Evolutionary conservation across 192 early-diverging fungal genomes (phyloP).

Genomic region (Coemansia sp.): DNA sequence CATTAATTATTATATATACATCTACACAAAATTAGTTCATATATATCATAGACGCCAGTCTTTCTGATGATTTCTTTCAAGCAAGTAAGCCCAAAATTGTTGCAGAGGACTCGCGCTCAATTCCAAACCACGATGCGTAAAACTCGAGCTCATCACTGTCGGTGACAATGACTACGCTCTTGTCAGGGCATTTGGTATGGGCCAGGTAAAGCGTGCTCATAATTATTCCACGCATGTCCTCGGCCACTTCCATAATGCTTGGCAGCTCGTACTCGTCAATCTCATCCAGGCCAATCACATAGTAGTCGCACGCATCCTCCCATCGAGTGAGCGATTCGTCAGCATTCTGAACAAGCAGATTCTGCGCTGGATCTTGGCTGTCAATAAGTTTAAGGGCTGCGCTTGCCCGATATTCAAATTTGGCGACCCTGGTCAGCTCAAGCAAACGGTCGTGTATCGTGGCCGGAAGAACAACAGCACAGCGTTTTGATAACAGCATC

Average conservation of each 20-base stretch:
- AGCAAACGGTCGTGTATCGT: not conserved
- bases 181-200: constrained; percentile 3
- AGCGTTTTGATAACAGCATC: not conserved
- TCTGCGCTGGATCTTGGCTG: not conserved
- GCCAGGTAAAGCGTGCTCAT: constrained; percentile 22
- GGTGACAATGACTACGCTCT: constrained; percentile 17
- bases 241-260: constrained; percentile 31
- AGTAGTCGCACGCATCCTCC: constrained; percentile 24
- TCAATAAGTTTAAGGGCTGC: constrained; percentile 9
- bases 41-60: not conserved
- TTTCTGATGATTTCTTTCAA: not conserved
- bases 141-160: constrained; percentile 41
- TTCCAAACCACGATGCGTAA: constrained; percentile 46
- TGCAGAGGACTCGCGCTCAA: constrained; percentile 8
- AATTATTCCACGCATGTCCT: constrained; percentile 20
- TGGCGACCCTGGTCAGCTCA: not conserved
- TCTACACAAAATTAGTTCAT: not conserved
- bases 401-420: not conserved
- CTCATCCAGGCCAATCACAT: constrained; percentile 1
- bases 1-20: not conserved
- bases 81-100: not conserved
- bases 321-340: constrained; percentile 10
- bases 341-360: not conserved
- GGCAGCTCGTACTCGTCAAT: constrained; percentile 38
- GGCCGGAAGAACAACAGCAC: constrained; percentile 7